A percentile compares a stretch with the other conserved stretches of the same genome.
Evolutionary conservation across 495 filamentous ascomycete species (phyloP).

Genomic region (Elasticomyces elasticus): DNA sequence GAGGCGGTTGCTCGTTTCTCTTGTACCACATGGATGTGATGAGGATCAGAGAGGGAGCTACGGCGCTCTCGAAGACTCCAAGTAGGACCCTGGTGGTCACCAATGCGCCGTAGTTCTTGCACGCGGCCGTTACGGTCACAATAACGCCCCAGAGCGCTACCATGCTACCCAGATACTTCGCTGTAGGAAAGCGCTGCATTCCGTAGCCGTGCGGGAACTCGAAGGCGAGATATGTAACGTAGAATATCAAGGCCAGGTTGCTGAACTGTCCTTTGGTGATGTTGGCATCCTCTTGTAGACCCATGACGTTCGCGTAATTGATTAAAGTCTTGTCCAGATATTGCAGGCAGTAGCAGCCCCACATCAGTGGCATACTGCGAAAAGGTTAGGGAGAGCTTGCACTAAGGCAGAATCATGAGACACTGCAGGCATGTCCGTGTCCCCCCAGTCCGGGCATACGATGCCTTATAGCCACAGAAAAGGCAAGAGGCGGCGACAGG

Average conservation of each 20-base stretch:
- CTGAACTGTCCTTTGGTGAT: conserved; percentile 7
- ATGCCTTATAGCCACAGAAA: no score
- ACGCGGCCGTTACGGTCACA: conserved; percentile 47
- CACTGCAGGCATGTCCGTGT: no score
- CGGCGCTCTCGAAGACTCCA: conserved; percentile 55
- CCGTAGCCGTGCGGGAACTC: conserved; percentile 13
- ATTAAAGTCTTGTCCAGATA: conserved; percentile 25
- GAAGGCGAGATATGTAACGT: conserved; percentile 15
- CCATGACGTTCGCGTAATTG: conserved; percentile 21
- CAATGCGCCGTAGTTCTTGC: conserved; percentile 39
- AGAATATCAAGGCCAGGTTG: conserved; percentile 13
- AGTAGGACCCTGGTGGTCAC: conserved; percentile 47
- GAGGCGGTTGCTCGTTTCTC: conserved; percentile 48
- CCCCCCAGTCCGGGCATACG: no score
- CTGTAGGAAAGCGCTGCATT: conserved; percentile 17
- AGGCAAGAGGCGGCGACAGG: no score
- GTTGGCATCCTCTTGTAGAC: conserved; percentile 15
- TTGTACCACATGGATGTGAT: conserved; percentile 53
- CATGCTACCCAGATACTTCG: conserved; percentile 22
- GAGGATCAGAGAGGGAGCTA: conserved; percentile 50
- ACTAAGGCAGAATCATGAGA: no score
- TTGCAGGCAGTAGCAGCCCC: conserved; percentile 19
- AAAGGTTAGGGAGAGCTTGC: no score
- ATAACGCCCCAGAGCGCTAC: conserved; percentile 39
- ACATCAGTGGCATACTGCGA: conserved; percentile 26